A percentile compares a stretch with the other conserved stretches of the same genome.
Conservation (phyloP, 768 basidiomycete genomes). For the Lanmaoa pseudosensibilis region DNA sequence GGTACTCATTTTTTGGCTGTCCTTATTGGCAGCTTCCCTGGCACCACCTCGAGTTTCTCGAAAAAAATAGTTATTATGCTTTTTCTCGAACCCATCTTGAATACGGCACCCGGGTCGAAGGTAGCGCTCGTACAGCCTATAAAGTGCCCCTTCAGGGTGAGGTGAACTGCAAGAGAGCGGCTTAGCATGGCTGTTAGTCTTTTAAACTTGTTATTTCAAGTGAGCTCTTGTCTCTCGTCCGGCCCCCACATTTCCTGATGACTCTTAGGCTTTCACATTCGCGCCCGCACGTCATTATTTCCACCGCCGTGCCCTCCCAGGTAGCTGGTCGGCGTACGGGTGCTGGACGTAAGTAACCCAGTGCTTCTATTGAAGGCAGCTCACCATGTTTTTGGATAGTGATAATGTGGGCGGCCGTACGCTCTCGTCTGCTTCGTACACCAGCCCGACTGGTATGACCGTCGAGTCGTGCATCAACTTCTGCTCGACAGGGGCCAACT, state of each 20-base stretch:
- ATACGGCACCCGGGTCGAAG: neutral
- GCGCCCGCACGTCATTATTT: neutral
- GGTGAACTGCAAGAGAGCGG: neutral
- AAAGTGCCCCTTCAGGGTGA: conserved; percentile 4
- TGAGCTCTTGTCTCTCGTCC: neutral
- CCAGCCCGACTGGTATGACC: conserved; percentile 58
- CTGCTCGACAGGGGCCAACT: conserved; percentile 36
- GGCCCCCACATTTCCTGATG: conserved; percentile 1
- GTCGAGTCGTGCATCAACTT: conserved; percentile 49
- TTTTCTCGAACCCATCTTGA: neutral
- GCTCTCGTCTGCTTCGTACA: conserved; percentile 47
- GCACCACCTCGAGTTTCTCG: neutral
- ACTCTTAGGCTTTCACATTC: conserved; percentile 10
- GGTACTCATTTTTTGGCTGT: neutral
- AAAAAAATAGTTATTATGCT: neutral
- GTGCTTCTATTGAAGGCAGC: conserved; percentile 11
- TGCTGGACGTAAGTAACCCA: conserved; percentile 55
- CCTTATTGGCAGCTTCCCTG: neutral
- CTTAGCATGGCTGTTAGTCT: conserved; percentile 11
- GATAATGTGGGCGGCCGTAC: conserved; percentile 62
- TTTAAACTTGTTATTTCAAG: conserved; percentile 4
- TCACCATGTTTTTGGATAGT: conserved; percentile 32
- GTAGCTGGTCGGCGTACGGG: conserved; percentile 56
- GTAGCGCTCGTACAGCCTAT: conserved; percentile 13
- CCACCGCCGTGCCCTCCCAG: conserved; percentile 41